Evolutionary conservation across 1,284 basidiomycete species (phyloP).

Genomic region (Heterobasidion occidentale): DNA sequence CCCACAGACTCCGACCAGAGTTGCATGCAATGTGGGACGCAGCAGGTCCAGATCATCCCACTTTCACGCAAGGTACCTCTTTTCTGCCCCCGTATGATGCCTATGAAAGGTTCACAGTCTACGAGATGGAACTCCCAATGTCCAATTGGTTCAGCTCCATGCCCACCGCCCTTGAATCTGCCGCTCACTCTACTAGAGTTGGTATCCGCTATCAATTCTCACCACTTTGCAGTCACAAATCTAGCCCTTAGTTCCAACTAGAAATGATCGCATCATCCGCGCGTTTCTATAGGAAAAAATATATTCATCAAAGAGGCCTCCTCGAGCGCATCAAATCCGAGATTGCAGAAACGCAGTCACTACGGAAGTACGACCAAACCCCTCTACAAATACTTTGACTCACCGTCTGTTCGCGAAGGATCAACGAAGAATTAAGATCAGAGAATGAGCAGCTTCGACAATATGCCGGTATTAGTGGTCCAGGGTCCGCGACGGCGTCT

Average conservation of each 20-base stretch:
- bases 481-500: conserved; percentile 25
- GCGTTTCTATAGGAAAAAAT: conserved; percentile 47
- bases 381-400: neutral
- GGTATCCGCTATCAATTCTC: conserved; percentile 8
- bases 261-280: conserved; percentile 64
- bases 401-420: conserved; percentile 24
- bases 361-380: conserved; percentile 42
- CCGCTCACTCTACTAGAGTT: conserved; percentile 62
- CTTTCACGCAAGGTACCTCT: conserved; percentile 60
- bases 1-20: conserved; percentile 57
- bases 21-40: conserved; percentile 56
- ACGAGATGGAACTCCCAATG: conserved; percentile 69
- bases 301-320: conserved; percentile 41
- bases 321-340: conserved; percentile 36
- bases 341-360: conserved; percentile 32
- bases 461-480: conserved; percentile 20
- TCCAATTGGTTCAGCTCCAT: conserved; percentile 68
- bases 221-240: neutral
- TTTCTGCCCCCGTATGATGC: neutral
- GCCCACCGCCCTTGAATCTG: conserved; percentile 49
- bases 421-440: conserved; percentile 37
- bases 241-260: conserved; percentile 56
- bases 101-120: neutral
- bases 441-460: conserved; percentile 43
- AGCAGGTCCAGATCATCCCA: conserved; percentile 59